Conservation (phyloP, 805 yeast species). For the Torulaspora maleeae region DNA sequence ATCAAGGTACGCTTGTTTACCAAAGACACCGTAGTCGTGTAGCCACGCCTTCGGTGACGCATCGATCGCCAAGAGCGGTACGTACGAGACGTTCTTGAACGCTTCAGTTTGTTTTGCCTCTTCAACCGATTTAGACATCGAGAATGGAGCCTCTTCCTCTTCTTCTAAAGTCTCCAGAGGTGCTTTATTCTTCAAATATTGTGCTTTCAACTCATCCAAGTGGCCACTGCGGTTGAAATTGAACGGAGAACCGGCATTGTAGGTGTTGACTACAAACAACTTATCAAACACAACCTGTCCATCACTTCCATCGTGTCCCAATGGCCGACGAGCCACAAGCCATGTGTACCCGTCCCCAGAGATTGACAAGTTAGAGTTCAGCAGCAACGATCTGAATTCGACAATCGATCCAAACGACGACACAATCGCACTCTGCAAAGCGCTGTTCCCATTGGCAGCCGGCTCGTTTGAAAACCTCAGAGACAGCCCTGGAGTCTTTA, state of each 20-base stretch:
- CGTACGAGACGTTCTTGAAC: slow-evolving; percentile 30
- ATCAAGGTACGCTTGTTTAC: slow-evolving; percentile 58
- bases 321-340: slow-evolving; percentile 57
- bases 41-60: slow-evolving; percentile 67
- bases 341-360: slow-evolving; percentile 91
- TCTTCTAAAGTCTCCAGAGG: slow-evolving; percentile 14
- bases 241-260: slow-evolving; percentile 83
- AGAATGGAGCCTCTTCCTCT: slow-evolving; percentile 7
- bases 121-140: slow-evolving; percentile 30
- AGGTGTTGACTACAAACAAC: slow-evolving; percentile 73
- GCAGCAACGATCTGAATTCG: slow-evolving; percentile 67
- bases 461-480: slow-evolving; percentile 32
- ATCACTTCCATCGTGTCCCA: slow-evolving; percentile 5
- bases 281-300: slow-evolving; percentile 37
- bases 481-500: slow-evolving; percentile 42
- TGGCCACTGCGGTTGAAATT: slow-evolving; percentile 50
- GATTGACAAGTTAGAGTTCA: slow-evolving; percentile 63
- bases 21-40: slow-evolving; percentile 73
- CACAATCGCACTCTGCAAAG: slow-evolving; percentile 45
- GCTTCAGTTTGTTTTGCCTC: slow-evolving; percentile 38
- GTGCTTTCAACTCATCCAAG: slow-evolving; percentile 30
- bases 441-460: slow-evolving; percentile 32
- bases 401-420: slow-evolving; percentile 69
- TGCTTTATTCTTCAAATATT: slow-evolving; percentile 21
- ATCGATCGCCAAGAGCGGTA: slow-evolving; percentile 68